Percentiles rank a stretch among this genome's conserved stretches.
Conservation (phyloP, 495 filamentous ascomycete species). For the Pyrenula aspistea region DNA sequence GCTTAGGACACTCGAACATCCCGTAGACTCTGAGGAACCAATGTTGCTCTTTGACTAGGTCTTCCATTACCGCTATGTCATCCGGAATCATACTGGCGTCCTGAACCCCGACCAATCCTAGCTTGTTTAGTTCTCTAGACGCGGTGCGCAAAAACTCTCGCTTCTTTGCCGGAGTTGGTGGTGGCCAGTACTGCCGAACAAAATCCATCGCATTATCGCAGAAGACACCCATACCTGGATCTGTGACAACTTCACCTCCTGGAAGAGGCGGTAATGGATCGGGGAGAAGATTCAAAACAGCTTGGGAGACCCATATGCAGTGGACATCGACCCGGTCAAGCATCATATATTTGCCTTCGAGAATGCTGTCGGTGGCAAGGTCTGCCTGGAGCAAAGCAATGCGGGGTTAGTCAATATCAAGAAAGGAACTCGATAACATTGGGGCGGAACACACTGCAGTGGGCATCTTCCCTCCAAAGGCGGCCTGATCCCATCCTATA, state of each 20-base stretch:
- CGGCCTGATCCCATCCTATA: conserved; percentile 53
- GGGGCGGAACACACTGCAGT: conserved; percentile 35
- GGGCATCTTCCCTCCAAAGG: conserved; percentile 45
- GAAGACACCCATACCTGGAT: conserved; percentile 51
- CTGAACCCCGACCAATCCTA: conserved; percentile 50
- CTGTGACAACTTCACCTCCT: conserved; percentile 43
- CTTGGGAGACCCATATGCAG: conserved; percentile 49
- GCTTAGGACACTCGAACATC: conserved; percentile 48
- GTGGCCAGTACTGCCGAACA: conserved; percentile 38
- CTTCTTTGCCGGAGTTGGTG: conserved; percentile 33
- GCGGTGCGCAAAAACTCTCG: conserved; percentile 36
- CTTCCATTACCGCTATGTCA: conserved; percentile 37
- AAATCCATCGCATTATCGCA: conserved; percentile 60
- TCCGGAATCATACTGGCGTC: conserved; percentile 44
- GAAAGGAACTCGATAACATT: not conserved
- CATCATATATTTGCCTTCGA: conserved; percentile 48
- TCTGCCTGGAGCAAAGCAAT: conserved; percentile 5
- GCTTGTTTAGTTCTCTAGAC: conserved; percentile 42
- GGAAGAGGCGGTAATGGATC: conserved; percentile 36
- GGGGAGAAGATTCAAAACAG: conserved; percentile 43
- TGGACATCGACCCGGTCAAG: conserved; percentile 55
- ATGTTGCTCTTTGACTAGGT: conserved; percentile 28
- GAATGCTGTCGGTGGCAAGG: conserved; percentile 32
- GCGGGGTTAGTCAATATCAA: not conserved
- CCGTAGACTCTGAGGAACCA: conserved; percentile 47